Evolutionary conservation across 176 grass and related monocot genomes (phyloP).

Genomic region (Triticum dicoccoides): DNA sequence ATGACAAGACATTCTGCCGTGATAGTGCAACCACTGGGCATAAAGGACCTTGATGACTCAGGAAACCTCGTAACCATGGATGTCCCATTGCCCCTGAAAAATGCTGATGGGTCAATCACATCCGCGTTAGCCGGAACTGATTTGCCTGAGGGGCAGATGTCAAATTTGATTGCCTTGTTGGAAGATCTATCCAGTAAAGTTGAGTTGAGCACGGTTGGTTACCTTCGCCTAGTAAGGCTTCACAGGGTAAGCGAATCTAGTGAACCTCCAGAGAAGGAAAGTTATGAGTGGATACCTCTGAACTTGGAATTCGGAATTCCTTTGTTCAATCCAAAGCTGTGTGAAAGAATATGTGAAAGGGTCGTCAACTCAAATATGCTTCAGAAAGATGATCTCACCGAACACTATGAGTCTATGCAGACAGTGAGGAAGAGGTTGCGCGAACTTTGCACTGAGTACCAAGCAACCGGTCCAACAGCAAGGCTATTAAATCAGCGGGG

Average conservation of each 20-base stretch:
- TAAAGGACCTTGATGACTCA: slow-evolving; percentile 68
- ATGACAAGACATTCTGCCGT: slow-evolving; percentile 79
- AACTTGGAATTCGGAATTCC: slow-evolving; percentile 93
- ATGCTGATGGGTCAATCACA: slow-evolving; percentile 64
- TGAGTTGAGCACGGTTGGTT: slow-evolving; percentile 73
- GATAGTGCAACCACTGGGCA: slow-evolving; percentile 76
- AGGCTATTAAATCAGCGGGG: slow-evolving; percentile 71
- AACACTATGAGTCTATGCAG: slow-evolving; percentile 79
- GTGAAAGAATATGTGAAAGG: slow-evolving; percentile 76
- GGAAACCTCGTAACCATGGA: slow-evolving; percentile 71
- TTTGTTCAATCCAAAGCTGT: slow-evolving; percentile 84
- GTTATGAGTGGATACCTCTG: slow-evolving; percentile 79
- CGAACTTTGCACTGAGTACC: slow-evolving; percentile 83
- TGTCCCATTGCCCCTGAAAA: slow-evolving; percentile 64
- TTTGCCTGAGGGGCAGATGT: slow-evolving; percentile 41
- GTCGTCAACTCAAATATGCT: slow-evolving; percentile 62
- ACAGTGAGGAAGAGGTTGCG: slow-evolving; percentile 67
- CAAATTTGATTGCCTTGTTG: slow-evolving; percentile 52
- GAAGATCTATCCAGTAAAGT: slow-evolving; percentile 52
- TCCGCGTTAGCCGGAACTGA: background rate
- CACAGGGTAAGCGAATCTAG: slow-evolving; percentile 42
- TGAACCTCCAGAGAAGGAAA: slow-evolving; percentile 22
- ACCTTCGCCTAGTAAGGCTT: slow-evolving; percentile 79
- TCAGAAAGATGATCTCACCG: slow-evolving; percentile 57
- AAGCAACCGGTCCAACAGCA: slow-evolving; percentile 76